Evolutionary conservation across 73 alveolate species (phyloP).

Genomic region (Paramecium sexaurelia): DNA sequence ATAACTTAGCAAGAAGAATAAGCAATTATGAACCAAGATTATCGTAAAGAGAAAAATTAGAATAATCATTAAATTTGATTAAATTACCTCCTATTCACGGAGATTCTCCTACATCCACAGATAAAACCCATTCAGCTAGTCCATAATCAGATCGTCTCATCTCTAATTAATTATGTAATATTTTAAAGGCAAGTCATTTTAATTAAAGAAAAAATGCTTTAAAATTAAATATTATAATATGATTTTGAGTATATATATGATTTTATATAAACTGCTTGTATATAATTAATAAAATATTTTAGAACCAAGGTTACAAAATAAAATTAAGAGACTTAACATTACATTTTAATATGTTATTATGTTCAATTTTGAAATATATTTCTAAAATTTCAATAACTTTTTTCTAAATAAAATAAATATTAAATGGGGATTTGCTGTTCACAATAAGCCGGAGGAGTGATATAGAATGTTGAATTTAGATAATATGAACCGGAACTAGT

Average conservation of each 20-base stretch:
- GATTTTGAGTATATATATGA: not conserved
- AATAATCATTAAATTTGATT: not conserved
- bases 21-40: not conserved
- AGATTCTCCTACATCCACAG: not conserved
- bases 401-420: not conserved
- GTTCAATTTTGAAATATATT: no score
- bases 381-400: not conserved
- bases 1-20: not conserved
- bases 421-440: conserved; percentile 24
- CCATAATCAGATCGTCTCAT: not conserved
- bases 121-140: not conserved
- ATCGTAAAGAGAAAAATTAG: not conserved
- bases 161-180: not conserved
- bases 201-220: not conserved
- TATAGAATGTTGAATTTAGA: not conserved
- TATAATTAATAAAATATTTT: not conserved
- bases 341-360: no score
- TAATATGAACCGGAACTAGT: not conserved
- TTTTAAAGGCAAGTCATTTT: not conserved
- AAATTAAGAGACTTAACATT: not conserved
- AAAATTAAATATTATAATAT: not conserved
- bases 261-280: not conserved
- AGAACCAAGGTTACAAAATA: not conserved
- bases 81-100: not conserved
- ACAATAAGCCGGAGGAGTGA: not conserved